These are phyloP conservation scores for Mortierella sp. DNA, from an alignment of 371 early-diverging fungal species.

Conservation along the genomic window DNA sequence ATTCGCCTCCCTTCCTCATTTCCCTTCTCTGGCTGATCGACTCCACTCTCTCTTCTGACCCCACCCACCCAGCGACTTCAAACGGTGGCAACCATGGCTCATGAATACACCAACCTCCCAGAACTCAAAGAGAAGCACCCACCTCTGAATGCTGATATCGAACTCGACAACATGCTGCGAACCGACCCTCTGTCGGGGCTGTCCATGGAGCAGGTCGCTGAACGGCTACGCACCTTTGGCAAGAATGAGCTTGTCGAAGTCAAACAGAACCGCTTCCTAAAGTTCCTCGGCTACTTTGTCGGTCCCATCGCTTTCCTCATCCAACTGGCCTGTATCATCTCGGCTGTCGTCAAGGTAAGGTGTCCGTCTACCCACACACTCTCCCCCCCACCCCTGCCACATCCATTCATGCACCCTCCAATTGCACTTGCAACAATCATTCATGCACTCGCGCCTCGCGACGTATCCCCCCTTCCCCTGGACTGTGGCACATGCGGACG, in stretches of 20 bases:
- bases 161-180: conserved; percentile 62
- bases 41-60: neutral
- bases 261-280: conserved; percentile 72
- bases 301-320: conserved; percentile 80
- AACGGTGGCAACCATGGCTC: conserved; percentile 20
- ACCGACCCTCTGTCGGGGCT: conserved; percentile 63
- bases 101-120: conserved; percentile 42
- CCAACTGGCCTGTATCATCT: conserved; percentile 70
- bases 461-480: too few species aligned
- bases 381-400: too few species aligned
- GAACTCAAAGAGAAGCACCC: conserved; percentile 32
- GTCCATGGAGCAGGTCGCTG: conserved; percentile 56
- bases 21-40: neutral
- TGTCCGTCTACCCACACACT: too few species aligned
- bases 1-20: neutral
- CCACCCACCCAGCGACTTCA: neutral
- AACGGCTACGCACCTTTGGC: conserved; percentile 61
- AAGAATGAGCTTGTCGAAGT: conserved; percentile 69
- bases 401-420: too few species aligned
- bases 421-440: too few species aligned
- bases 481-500: too few species aligned
- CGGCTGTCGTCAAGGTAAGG: conserved; percentile 61
- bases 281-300: conserved; percentile 79
- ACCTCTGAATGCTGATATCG: conserved; percentile 19
- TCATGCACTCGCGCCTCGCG: too few species aligned